phyloP scores from a whole-genome alignment of 257 asterid species.

The Coffea eugenioides region DNA sequence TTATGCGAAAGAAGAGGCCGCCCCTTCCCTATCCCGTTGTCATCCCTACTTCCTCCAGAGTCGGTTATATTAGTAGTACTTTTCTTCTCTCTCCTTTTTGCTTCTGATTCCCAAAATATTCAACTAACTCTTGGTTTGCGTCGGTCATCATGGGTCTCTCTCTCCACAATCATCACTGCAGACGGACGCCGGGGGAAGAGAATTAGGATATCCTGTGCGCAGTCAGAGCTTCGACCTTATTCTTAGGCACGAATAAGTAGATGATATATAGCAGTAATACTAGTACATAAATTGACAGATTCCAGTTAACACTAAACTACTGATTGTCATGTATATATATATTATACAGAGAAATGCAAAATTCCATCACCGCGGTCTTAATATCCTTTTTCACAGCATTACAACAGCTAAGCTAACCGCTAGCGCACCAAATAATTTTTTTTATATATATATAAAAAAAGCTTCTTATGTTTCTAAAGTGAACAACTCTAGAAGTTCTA shows the following conservation, averaged over 20 bases:
- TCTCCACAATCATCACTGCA: background rate
- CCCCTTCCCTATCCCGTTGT: too few species aligned
- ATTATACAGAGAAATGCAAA: background rate
- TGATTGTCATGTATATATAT: too few species aligned
- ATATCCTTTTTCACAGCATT: too few species aligned
- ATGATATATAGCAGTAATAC: background rate
- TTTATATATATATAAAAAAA: too few species aligned
- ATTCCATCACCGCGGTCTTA: background rate
- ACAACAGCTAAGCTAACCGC: too few species aligned
- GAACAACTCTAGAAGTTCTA: background rate
- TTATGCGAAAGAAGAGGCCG: too few species aligned
- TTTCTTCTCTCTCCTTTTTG: background rate
- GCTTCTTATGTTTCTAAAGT: too few species aligned
- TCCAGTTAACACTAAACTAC: background rate
- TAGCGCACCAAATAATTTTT: too few species aligned
- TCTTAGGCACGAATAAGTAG: background rate
- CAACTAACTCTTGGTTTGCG: background rate
- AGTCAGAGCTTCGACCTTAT: background rate
- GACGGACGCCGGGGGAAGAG: background rate
- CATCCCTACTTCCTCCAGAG: too few species aligned
- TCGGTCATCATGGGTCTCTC: background rate
- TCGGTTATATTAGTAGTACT: too few species aligned
- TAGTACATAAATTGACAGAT: background rate
- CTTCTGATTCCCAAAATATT: background rate
- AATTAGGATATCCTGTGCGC: background rate